Evolutionary conservation across 2,329 filamentous ascomycete genomes (phyloP).

Genomic region (Cordyceps farinosa): DNA sequence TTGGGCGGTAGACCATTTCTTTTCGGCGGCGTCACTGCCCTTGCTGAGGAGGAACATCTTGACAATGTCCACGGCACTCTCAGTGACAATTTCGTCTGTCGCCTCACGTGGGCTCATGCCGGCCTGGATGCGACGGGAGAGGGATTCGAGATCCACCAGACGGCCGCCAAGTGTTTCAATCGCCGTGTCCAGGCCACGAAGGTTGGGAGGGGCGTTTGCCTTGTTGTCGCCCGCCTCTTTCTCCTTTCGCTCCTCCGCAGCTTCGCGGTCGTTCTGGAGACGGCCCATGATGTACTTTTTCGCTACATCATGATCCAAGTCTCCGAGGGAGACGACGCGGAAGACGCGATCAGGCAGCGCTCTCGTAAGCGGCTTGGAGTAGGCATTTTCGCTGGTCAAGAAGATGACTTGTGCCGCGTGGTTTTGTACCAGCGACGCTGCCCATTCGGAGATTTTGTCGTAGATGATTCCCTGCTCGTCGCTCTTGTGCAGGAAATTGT

Average conservation of each 20-base stretch:
- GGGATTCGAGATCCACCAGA: conserved; percentile 91
- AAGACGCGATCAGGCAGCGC: conserved; percentile 89
- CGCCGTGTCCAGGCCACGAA: conserved; percentile 73
- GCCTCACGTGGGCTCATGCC: conserved; percentile 80
- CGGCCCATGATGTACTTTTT: conserved; percentile 88
- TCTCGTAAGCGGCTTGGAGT: conserved; percentile 81
- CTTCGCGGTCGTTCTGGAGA: conserved; percentile 51
- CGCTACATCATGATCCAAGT: conserved; percentile 80
- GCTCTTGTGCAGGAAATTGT: conserved; percentile 84
- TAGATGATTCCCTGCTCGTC: conserved; percentile 63
- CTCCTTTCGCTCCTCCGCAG: conserved; percentile 27
- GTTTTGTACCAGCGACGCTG: conserved; percentile 75
- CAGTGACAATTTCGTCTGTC: conserved; percentile 82
- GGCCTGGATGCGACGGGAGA: conserved; percentile 82
- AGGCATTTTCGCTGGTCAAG: conserved; percentile 84
- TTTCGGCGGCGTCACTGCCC: conserved; percentile 41
- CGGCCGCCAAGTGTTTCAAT: conserved; percentile 83
- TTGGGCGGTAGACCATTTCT: conserved; percentile 77
- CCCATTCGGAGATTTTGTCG: conserved; percentile 85
- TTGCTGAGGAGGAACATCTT: conserved; percentile 84
- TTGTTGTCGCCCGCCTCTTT: conserved; percentile 27
- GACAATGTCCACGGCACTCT: conserved; percentile 83
- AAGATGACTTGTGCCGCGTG: conserved; percentile 95
- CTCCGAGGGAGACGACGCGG: conserved; percentile 77
- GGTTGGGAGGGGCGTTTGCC: conserved; percentile 37